Base-by-base conservation (phyloP, 2,329 filamentous ascomycete genomes). In the Aspergillus caelatus region DNA sequence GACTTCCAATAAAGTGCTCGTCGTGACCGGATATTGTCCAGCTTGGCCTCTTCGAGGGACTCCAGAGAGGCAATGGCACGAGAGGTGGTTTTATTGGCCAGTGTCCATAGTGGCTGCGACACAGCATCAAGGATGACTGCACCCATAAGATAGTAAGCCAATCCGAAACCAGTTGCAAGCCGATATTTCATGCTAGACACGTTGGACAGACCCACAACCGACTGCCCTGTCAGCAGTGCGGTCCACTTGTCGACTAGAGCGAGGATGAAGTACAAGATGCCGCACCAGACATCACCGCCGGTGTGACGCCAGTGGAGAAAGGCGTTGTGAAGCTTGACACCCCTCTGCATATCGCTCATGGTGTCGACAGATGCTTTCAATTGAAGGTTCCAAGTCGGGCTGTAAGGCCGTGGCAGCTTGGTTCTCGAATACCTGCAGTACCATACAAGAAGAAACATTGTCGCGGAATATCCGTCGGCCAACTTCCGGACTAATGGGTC, bases 271-370 rank as follows among this genome's bases (percentile, higher is more conserved):
- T 85, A 85, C 2, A 86, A 72, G 26, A 86, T 76, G 30, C 83
- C 84, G 63, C 83, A 85, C 36, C 82, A 83, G 32, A 86, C 79
- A 61, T 86, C 84, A 60, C 83, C 79, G 39, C 82, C 83, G 7
- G 84, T 83, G 62, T 84, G 84, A n/a, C 85, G 82, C 83, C 84
- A 86, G 63, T 86, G 84, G 32, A 86, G 82, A 68, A 86, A 86
- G 2, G 83, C 83, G 66, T 84, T 86, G 71, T 87, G 85, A 12
- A 86, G 77, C 32, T 81, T 78, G 16, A 86, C 81, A 3, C 84
- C 85, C 65, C 85, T 85, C 63, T 86, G 83, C 6, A 83, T 80
- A 62, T 83, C 83, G 46, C 80, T 80, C 66, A 86, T 78, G 30
- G 81, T 84, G 64, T 85, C 81, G 26, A 85, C 72, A 10, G 83